Conservation (phyloP, 2,329 filamentous ascomycete genomes). For the Claviceps pusilla region DNA sequence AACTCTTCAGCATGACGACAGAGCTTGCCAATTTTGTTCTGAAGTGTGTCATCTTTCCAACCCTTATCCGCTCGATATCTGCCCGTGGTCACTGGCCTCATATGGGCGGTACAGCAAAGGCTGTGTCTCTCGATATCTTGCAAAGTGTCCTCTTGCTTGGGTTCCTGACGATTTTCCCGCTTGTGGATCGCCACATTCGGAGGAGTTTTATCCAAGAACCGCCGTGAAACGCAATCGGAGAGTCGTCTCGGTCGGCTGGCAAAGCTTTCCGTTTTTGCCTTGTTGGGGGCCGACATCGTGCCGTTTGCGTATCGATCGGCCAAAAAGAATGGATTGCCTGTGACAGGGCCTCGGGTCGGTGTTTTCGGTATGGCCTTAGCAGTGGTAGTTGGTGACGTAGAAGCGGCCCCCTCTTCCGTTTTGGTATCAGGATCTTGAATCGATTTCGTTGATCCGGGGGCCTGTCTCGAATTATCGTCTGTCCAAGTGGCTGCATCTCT, state of each 20-base stretch:
- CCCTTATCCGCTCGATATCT: constrained; percentile 1
- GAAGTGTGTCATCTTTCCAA: constrained; percentile 10
- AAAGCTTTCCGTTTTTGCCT: constrained; percentile 9
- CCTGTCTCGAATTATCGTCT: not conserved
- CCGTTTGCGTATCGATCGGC: constrained; percentile 14
- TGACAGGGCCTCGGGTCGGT: constrained; percentile 8
- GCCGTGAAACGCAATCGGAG: constrained; percentile 18
- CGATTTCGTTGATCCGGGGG: not conserved
- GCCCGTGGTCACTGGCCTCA: not conserved
- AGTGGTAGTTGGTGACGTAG: too few species aligned
- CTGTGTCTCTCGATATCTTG: constrained; percentile 13
- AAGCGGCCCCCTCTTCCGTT: too few species aligned
- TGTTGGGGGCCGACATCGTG: constrained; percentile 10
- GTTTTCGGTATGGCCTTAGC: not conserved
- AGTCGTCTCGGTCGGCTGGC: constrained; percentile 9
- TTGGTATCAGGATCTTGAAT: not conserved
- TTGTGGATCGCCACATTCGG: constrained; percentile 6
- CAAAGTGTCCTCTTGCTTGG: constrained; percentile 4
- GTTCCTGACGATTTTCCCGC: constrained; percentile 13
- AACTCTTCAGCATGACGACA: constrained; percentile 21
- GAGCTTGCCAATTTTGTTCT: constrained; percentile 14
- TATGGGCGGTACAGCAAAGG: constrained; percentile 15
- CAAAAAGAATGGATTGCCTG: constrained; percentile 19
- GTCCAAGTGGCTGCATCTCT: not conserved
- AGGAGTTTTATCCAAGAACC: constrained; percentile 6